Base-by-base conservation (phyloP, 1,139 yeast species). In the Zygosaccharomyces pseudobailii region DNA sequence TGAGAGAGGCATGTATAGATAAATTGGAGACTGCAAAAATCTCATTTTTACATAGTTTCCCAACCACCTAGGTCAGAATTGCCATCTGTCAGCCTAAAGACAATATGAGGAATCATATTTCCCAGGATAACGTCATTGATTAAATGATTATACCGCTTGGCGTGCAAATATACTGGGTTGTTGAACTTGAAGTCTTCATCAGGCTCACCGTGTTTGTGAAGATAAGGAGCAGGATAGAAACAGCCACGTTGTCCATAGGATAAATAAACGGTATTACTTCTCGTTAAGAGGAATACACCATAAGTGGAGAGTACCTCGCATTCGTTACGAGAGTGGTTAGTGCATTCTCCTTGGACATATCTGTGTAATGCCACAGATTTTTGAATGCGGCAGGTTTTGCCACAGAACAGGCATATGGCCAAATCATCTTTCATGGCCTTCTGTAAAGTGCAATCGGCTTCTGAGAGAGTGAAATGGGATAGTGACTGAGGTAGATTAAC, bases 1-100 rank as follows among this genome's bases (percentile, higher is more conserved):
- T 3, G n/a, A 30, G 13, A 30, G 19, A 30, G 33, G 10, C 33
- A 31, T 30, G 13, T 30, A 30, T 30, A 30, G 33, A 30, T 4
- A 30, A 30, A 10, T 10, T 7, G 27, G 4, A 7, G 4, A 4
- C 33, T 30, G 19, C 6, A n/a, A 33, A 34, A 32, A 19, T 33
- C 33, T 5, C 36, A 8, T 38, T 7, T 24, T 13, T 71, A 90
- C 61, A 90, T 71, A 1, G 97, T 87, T 58, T 86, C 94, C 98
- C 98, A 92, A 1, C 97, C 97, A 9, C 97, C 97, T 31, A 86
- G 80, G 66, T 92, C 97, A 32, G 83, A 69, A 6, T 78, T 80
- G 40, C 83, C 80, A 57, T 90, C 97, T 30, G 92, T 73, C 54
- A 81, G 82, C 55, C 97, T 74, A 1, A 88, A 90, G 39, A 90